Base-by-base conservation (phyloP, 345 rosid species). In the Populus pruinosa region DNA sequence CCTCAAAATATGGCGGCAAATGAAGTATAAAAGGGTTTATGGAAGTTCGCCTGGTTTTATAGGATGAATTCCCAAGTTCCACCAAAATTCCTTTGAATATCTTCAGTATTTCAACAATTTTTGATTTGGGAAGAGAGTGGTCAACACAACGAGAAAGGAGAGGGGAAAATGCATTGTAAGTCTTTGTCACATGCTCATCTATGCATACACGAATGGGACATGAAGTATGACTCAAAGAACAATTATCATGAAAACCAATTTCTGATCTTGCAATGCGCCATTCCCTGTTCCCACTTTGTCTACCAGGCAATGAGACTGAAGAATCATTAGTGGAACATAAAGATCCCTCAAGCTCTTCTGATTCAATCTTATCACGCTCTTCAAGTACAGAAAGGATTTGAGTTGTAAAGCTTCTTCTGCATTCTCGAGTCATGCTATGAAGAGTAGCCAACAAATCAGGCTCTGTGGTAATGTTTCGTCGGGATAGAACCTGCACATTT, bases 281-380 rank as follows among this genome's bases (percentile, higher is more conserved):
- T 80, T 89, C 89, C 87, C 83, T 87, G 88, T 88, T 86, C 75
- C 98, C 99, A 80, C 97, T 92, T 81, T 87, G 97, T 81, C 99
- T 93, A 80, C 99, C 96, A 27, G 99, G 97, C 74, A 95, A 83
- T 9, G 89, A 89, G 78, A 93, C 82, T 0, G 89, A 84, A 61
- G 74, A 80, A 82, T 90, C 92, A 77, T 86, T 87, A 21, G 82
- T 59, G 25, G 88, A 87, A 83, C 82, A 87, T 33, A 90, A 79
- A 76, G 77, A 81, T 77, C 83, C 86, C 82, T 92, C 94, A 44
- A 93, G 84, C 77, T 85, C 89, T 73, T 91, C 90, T 79, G 71
- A 81, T 88, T 93, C 99, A 65, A 49, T 74, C n/a, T 82, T 92
- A 70, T 93, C 96, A 71, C 91, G 90, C 36, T 75, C 87, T 82